Evolutionary conservation across 2,329 filamentous ascomycete genomes (phyloP).

Genomic region (Nannizziopsis arthrosporioides): DNA sequence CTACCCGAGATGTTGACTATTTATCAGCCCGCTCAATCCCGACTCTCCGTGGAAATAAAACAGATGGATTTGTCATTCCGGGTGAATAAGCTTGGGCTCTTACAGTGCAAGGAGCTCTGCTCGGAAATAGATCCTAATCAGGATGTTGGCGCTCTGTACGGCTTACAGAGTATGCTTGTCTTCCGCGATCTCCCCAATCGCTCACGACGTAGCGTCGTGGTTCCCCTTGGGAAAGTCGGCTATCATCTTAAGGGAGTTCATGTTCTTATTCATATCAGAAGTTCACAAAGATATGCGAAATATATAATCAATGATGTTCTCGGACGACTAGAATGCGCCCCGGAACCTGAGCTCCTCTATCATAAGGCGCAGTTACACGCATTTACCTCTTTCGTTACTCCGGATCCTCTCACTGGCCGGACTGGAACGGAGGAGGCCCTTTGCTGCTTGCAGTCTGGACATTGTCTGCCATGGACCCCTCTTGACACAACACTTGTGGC

Average conservation of each 20-base stretch:
- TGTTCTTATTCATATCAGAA: conserved; percentile 31
- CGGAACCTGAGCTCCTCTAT: conserved; percentile 46
- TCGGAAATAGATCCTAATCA: conserved; percentile 47
- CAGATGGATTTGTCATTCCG: conserved; percentile 44
- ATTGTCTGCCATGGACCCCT: conserved; percentile 14
- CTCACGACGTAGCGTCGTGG: conserved; percentile 41
- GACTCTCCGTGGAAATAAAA: conserved; percentile 40
- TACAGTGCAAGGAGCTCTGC: conserved; percentile 41
- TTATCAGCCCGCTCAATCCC: conserved; percentile 30
- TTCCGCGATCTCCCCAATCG: conserved; percentile 33
- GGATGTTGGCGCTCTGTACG: conserved; percentile 49
- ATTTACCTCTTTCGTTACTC: conserved; percentile 21
- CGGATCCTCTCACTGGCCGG: conserved; percentile 23
- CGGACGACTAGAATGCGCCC: conserved; percentile 45
- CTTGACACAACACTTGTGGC: conserved; percentile 11
- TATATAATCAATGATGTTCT: conserved; percentile 46
- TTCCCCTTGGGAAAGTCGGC: conserved; percentile 37
- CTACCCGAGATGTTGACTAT: conserved; percentile 33
- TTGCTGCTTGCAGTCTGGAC: conserved; percentile 16
- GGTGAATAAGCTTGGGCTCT: conserved; percentile 34
- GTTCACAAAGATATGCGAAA: conserved; percentile 34
- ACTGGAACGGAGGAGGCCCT: conserved; percentile 26
- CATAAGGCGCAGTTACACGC: conserved; percentile 44
- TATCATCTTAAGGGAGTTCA: conserved; percentile 32
- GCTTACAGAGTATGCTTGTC: conserved; percentile 48